Evolutionary conservation across 129 eudicot genomes (phyloP).

Genomic region (Gnaphalium uliginosum): DNA sequence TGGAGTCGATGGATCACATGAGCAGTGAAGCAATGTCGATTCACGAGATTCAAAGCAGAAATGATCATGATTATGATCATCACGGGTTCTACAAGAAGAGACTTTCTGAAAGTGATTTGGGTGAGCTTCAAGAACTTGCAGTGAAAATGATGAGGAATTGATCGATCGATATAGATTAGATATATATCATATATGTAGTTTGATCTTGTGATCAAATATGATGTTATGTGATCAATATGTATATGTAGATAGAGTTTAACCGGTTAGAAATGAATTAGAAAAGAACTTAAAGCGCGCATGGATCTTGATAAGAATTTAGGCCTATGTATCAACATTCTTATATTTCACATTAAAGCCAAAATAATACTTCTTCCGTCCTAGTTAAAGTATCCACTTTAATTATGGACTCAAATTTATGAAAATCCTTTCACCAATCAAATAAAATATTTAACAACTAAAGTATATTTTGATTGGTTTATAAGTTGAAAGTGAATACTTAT

Average conservation of each 20-base stretch:
- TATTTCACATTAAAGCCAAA: too few species aligned
- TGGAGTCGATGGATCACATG: slow-evolving; percentile 64
- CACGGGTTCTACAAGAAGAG: slow-evolving; percentile 46
- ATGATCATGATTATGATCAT: slow-evolving; percentile 20
- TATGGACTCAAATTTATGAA: too few species aligned
- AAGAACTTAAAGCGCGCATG: slow-evolving; percentile 14
- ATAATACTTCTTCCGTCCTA: too few species aligned
- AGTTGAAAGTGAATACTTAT: too few species aligned
- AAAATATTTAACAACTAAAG: too few species aligned
- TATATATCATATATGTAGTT: background rate
- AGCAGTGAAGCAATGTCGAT: slow-evolving; percentile 37
- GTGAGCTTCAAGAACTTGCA: slow-evolving; percentile 91
- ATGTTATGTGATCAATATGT: slow-evolving; percentile 25
- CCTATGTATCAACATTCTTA: too few species aligned
- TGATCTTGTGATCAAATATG: slow-evolving; percentile 27
- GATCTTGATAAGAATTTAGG: slow-evolving; percentile 22
- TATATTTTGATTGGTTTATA: too few species aligned
- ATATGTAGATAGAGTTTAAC: slow-evolving; percentile 22
- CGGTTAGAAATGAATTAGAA: slow-evolving; percentile 23
- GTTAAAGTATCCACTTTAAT: too few species aligned
- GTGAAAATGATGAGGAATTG: slow-evolving; percentile 81
- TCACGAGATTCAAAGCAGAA: slow-evolving; percentile 45
- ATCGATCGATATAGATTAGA: slow-evolving; percentile 11
- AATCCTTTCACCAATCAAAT: too few species aligned
- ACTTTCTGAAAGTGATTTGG: slow-evolving; percentile 68